Evolutionary conservation across 805 yeast genomes (phyloP).

Genomic region (Cyberlindnera mycetangii): DNA sequence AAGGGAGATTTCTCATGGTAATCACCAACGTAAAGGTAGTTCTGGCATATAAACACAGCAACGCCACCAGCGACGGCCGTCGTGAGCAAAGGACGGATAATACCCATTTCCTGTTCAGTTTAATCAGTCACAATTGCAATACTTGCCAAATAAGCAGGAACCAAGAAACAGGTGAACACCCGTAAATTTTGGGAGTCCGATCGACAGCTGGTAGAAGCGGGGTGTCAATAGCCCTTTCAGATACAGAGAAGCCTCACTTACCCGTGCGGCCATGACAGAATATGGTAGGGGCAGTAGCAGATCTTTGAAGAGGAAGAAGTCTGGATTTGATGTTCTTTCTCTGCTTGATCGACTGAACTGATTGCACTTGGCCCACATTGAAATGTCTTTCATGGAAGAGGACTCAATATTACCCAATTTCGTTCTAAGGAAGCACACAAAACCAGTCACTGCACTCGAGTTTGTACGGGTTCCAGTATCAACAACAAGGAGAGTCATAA

Average conservation of each 20-base stretch:
- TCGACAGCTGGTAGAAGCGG: too few relatives aligned
- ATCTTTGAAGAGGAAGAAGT: too few relatives aligned
- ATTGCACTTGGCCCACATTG: too few relatives aligned
- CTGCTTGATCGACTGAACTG: too few relatives aligned
- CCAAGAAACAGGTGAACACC: not conserved
- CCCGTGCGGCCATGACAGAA: too few relatives aligned
- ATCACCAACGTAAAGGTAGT: constrained; percentile 19
- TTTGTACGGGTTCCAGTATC: constrained; percentile 15
- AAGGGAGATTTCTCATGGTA: constrained; percentile 20
- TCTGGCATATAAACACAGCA: constrained; percentile 5
- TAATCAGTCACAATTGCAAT: not conserved
- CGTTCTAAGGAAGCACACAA: constrained; percentile 20
- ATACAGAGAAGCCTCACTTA: too few relatives aligned
- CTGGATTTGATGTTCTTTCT: too few relatives aligned
- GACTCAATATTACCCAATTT: constrained; percentile 15
- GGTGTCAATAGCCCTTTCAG: too few relatives aligned
- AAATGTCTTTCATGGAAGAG: constrained; percentile 8
- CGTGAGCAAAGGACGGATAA: constrained; percentile 5
- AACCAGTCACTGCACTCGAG: constrained; percentile 15
- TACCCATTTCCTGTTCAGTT: constrained; percentile 4
- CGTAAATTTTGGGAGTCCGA: too few relatives aligned
- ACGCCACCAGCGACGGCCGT: constrained; percentile 11
- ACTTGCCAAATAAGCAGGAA: not conserved
- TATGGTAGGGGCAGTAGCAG: too few relatives aligned
- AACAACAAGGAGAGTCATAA: not conserved